A percentile compares a stretch with the other conserved stretches of the same genome.
Evolutionary conservation across 176 grass and related monocot species (phyloP).

Genomic region (Dactylis glomerata): DNA sequence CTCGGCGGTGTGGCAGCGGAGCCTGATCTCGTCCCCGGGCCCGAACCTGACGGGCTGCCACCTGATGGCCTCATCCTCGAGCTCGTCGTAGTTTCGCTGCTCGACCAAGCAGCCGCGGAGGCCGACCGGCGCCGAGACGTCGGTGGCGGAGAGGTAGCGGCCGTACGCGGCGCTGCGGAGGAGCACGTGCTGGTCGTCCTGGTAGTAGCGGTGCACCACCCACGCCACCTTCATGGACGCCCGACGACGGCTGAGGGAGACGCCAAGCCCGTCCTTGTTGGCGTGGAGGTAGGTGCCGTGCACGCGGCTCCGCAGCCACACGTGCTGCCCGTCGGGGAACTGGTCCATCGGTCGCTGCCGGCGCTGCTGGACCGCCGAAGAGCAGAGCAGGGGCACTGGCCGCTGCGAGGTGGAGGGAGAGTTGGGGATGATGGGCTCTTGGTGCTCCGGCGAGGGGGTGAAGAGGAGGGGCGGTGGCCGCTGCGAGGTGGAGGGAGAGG

Average conservation of each 20-base stretch:
- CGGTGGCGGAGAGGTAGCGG: constrained; percentile 11
- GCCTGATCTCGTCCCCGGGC: neutral
- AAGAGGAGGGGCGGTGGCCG: too few relatives aligned
- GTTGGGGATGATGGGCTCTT: neutral
- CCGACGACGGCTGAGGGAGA: neutral
- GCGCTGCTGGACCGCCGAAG: neutral
- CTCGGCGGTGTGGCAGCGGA: neutral
- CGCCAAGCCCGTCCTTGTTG: neutral
- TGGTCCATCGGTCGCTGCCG: neutral
- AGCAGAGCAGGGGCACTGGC: neutral
- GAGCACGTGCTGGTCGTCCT: neutral
- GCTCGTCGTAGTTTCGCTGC: neutral
- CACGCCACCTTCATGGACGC: neutral
- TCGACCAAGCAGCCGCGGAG: neutral
- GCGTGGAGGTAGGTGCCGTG: constrained; percentile 23
- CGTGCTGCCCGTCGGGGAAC: neutral
- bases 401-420: neutral
- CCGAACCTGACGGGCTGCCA: neutral
- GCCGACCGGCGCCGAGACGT: neutral
- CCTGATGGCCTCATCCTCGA: neutral
- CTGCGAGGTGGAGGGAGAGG: neutral
- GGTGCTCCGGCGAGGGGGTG: neutral
- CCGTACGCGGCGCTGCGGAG: constrained; percentile 28
- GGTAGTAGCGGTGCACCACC: neutral
- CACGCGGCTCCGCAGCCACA: constrained; percentile 22